Percentiles rank a stretch among this genome's conserved stretches.
phyloP scores from a whole-genome alignment of 495 filamentous ascomycete species.

The Penicillium pulvis region DNA sequence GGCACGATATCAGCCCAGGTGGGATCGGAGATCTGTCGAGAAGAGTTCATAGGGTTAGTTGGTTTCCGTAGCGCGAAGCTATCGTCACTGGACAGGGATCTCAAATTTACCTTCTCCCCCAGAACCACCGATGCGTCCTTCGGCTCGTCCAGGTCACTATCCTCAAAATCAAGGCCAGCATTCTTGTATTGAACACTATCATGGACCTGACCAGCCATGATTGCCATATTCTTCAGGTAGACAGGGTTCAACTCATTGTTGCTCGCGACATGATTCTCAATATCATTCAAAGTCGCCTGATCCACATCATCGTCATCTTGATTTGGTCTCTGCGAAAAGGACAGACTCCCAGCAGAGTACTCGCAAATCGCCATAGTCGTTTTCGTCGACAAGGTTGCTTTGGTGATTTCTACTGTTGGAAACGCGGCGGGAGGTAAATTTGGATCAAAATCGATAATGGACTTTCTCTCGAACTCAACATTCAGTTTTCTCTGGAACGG shows the following conservation, averaged over 20 bases:
- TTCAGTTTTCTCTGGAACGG: slow-evolving; percentile 6
- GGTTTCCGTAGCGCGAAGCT: not conserved
- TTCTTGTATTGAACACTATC: slow-evolving; percentile 21
- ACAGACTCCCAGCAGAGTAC: not conserved
- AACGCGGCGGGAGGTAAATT: slow-evolving; percentile 46
- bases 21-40: slow-evolving; percentile 16
- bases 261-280: slow-evolving; percentile 35
- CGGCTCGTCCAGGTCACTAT: slow-evolving; percentile 25
- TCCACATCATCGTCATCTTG: not conserved
- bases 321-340: not conserved
- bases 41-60: too few relatives aligned
- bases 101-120: slow-evolving; percentile 1
- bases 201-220: slow-evolving; percentile 20
- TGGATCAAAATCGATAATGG: slow-evolving; percentile 40
- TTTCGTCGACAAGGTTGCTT: not conserved
- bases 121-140: slow-evolving; percentile 2
- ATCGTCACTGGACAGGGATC: not conserved
- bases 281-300: slow-evolving; percentile 4
- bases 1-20: slow-evolving; percentile 38
- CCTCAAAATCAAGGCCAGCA: slow-evolving; percentile 13
- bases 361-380: not conserved
- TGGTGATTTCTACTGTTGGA: slow-evolving; percentile 28
- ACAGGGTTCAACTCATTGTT: slow-evolving; percentile 39
- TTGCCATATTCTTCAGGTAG: slow-evolving; percentile 40
- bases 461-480: slow-evolving; percentile 24